A percentile compares a stretch with the other conserved stretches of the same genome.
Conservation (phyloP, 2,329 filamentous ascomycete species). For the Tolypocladium pustulatum region DNA sequence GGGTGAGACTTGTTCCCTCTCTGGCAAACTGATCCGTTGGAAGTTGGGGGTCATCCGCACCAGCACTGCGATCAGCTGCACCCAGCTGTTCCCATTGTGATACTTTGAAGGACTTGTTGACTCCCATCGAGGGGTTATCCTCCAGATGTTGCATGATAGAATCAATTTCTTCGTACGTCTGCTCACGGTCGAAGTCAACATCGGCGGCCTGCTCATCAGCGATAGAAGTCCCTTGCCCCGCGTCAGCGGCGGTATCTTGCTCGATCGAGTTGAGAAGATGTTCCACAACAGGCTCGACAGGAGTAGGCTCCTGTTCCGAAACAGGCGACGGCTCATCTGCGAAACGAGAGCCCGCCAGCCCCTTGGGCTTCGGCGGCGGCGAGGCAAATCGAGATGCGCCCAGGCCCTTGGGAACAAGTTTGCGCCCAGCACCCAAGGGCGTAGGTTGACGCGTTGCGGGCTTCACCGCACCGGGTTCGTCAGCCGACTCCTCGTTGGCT, state of each 20-base stretch:
- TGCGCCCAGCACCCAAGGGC: constrained; percentile 15
- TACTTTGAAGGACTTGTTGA: constrained; percentile 49
- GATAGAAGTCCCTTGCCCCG: neutral
- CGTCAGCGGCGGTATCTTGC: constrained; percentile 6
- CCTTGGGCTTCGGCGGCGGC: constrained; percentile 29
- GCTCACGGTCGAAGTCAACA: constrained; percentile 20
- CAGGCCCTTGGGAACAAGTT: constrained; percentile 22
- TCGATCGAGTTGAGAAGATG: constrained; percentile 19
- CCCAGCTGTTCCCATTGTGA: constrained; percentile 27
- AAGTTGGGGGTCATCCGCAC: constrained; percentile 42
- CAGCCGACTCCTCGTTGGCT: constrained; percentile 11
- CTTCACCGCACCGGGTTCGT: constrained; percentile 9
- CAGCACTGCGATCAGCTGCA: constrained; percentile 26
- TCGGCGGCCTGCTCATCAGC: neutral
- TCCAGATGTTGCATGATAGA: constrained; percentile 81
- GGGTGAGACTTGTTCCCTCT: constrained; percentile 65
- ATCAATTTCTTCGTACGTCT: constrained; percentile 76
- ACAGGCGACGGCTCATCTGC: constrained; percentile 26
- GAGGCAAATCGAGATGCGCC: constrained; percentile 39
- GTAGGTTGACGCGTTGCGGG: constrained; percentile 10
- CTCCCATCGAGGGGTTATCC: constrained; percentile 61
- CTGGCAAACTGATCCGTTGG: constrained; percentile 45
- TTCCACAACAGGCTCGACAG: constrained; percentile 15
- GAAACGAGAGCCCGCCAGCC: constrained; percentile 33
- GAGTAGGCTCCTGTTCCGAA: constrained; percentile 9